Evolutionary conservation across 108 stramenopile species (phyloP), one percentile per base, ranked within the genome.

Genomic region (Cyclostephanos invisitatus): DNA sequence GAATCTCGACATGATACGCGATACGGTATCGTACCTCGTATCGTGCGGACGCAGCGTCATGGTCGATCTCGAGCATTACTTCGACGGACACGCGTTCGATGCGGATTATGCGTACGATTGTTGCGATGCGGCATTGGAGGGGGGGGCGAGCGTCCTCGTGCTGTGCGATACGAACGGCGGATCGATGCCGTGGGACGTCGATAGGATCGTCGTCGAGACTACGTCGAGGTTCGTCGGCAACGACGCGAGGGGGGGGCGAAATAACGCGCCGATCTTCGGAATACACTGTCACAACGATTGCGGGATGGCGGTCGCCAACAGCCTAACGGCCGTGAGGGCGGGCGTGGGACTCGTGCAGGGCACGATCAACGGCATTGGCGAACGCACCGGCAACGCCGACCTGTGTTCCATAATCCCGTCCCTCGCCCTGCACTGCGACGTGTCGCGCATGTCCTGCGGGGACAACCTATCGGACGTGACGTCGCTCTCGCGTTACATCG

Each of bases 161-260:
- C 82, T 96, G 73, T 97, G 97, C 80, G 97, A 97, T 84, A 97
- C 97, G 27, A 97, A 97, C 77, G 97, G 97, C 8, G 97, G 95
- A 24, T 82, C 69, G 59, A 93, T 97, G 86, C 95, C 95, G 14
- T 97, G 96, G 96, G 89, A 95, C 67, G 69, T 96, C 11, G 83
- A 82, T 20, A 50, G 72, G 6, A 81, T 88, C 2, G 78, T 89
- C 12, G 25, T 60, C 14, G 64, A 70, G 24, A 80, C 89, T 56
- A 83, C 90, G 8, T 46, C 61, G 8, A 62, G 80, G 32, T 89
- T 89, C 68, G 66, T 66, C 6, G 28, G 24, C 21, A 12, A 50
- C 7, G 59, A 49, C 38, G 66, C 46, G 5, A 38, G 61, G 51
- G 42, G 49, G 11, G 44, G 18, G 15, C 56, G 58, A 2, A 21